phyloP scores from a whole-genome alignment of 1,284 basidiomycete species.

The Heterobasidion occidentale region DNA sequence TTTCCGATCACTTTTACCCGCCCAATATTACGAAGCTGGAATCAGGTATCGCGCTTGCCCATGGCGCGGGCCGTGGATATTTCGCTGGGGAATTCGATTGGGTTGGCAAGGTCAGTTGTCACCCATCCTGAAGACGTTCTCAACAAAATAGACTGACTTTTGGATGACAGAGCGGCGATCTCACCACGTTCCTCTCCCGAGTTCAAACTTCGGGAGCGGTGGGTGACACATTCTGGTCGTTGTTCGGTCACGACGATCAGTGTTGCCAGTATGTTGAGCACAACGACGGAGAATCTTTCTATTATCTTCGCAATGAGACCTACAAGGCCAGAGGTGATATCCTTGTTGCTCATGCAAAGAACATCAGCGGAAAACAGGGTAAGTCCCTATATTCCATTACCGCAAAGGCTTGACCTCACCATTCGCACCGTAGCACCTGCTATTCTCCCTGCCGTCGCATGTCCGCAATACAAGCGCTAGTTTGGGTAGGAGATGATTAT shows the following conservation, averaged over 20 bases:
- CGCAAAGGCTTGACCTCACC: too few species aligned
- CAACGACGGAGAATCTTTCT: slow-evolving; percentile 5
- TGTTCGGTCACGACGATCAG: slow-evolving; percentile 19
- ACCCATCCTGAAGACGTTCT: background rate
- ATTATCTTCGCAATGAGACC: slow-evolving; percentile 3
- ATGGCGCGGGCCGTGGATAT: slow-evolving; percentile 13
- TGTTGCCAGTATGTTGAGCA: slow-evolving; percentile 15
- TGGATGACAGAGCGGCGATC: background rate
- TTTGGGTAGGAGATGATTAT: too few species aligned
- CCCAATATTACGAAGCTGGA: slow-evolving; percentile 13
- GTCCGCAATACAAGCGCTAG: too few species aligned
- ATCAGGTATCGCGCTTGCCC: slow-evolving; percentile 10
- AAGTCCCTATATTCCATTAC: too few species aligned
- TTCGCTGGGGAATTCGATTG: slow-evolving; percentile 21
- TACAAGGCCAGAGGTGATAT: background rate
- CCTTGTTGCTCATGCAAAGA: background rate
- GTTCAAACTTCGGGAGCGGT: slow-evolving; percentile 9
- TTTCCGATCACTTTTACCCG: slow-evolving; percentile 11
- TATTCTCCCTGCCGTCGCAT: too few species aligned
- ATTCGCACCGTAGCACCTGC: too few species aligned
- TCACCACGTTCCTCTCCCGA: slow-evolving; percentile 9
- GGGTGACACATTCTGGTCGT: slow-evolving; percentile 18
- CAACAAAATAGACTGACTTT: background rate
- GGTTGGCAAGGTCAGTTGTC: slow-evolving; percentile 5
- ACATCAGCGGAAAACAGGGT: too few species aligned